These are phyloP conservation scores for Cymbidium sinense DNA, from an alignment of 106 monocot genomes.

Conservation along the genomic window DNA sequence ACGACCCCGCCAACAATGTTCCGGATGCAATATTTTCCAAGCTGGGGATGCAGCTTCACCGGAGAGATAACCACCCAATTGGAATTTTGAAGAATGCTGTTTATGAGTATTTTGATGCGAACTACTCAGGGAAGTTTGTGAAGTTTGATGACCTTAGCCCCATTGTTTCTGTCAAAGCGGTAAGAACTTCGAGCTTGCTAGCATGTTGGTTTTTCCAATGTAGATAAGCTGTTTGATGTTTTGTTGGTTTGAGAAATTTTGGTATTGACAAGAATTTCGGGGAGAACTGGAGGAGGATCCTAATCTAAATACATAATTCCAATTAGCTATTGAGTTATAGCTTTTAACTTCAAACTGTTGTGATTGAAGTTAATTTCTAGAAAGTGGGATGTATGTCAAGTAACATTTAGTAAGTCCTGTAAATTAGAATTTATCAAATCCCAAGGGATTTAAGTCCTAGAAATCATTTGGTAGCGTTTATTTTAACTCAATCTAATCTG, in stretches of 20 bases:
- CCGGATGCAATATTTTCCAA: slow-evolving; percentile 83
- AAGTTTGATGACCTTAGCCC: slow-evolving; percentile 93
- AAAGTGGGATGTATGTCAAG: too few species aligned
- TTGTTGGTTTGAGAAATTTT: not conserved
- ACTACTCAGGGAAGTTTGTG: slow-evolving; percentile 38
- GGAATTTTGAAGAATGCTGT: slow-evolving; percentile 91
- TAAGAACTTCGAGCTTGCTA: slow-evolving; percentile 5
- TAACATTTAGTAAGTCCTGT: too few species aligned
- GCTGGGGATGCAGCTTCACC: slow-evolving; percentile 86
- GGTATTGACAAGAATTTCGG: not conserved
- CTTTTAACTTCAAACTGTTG: too few species aligned
- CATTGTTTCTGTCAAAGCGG: slow-evolving; percentile 77
- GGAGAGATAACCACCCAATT: slow-evolving; percentile 77
- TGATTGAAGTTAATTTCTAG: too few species aligned
- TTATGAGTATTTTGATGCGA: slow-evolving; percentile 76
- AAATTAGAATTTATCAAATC: too few species aligned
- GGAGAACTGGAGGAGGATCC: too few species aligned
- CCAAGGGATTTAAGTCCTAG: too few species aligned
- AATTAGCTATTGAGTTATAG: too few species aligned
- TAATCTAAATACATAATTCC: too few species aligned
- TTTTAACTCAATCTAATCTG: too few species aligned
- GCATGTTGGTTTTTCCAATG: not conserved
- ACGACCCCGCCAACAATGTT: slow-evolving; percentile 84
- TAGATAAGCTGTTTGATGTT: slow-evolving; percentile 6
- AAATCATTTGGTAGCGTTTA: too few species aligned